These are phyloP conservation scores for Phoenix dactylifera DNA, from an alignment of 176 grass and related monocot species.

Conservation along the genomic window DNA sequence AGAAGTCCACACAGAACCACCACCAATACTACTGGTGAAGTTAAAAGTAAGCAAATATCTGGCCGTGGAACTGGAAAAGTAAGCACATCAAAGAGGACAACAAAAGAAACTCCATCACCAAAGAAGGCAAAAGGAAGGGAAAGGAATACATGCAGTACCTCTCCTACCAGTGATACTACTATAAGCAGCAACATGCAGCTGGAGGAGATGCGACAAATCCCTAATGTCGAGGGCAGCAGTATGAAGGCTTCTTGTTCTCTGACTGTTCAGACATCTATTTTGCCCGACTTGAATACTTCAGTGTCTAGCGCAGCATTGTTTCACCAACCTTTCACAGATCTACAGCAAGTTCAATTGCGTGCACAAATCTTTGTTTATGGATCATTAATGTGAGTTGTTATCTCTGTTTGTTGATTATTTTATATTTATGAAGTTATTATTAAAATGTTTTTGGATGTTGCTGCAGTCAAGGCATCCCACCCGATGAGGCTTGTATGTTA, in stretches of 20 bases:
- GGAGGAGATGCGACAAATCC: constrained; percentile 32
- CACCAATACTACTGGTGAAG: constrained; percentile 30
- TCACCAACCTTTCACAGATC: constrained; percentile 25
- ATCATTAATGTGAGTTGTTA: constrained; percentile 81
- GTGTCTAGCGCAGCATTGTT: constrained; percentile 3
- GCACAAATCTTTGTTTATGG: constrained; percentile 57
- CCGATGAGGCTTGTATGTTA: constrained; percentile 79
- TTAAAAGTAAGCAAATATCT: constrained; percentile 23
- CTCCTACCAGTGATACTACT: constrained; percentile 21
- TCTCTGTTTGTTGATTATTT: constrained; percentile 18
- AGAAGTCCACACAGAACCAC: constrained; percentile 24
- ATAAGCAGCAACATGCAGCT: constrained; percentile 20
- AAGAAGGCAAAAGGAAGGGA: constrained; percentile 43
- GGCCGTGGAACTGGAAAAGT: constrained; percentile 15
- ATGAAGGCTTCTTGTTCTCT: constrained; percentile 33
- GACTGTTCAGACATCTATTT: constrained; percentile 28
- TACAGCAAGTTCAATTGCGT: constrained; percentile 37
- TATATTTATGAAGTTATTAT: constrained; percentile 11
- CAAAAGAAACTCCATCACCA: constrained; percentile 28
- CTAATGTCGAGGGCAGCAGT: constrained; percentile 27
- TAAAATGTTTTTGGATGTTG: constrained; percentile 28
- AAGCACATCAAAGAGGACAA: constrained; percentile 7
- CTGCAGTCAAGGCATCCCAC: constrained; percentile 82
- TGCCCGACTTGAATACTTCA: constrained; percentile 28
- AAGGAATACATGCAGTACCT: constrained; percentile 18